Evolutionary conservation across 116 monocot species (phyloP), one percentile per base, ranked within the genome.

Genomic region (Phalaenopsis hybrid): DNA sequence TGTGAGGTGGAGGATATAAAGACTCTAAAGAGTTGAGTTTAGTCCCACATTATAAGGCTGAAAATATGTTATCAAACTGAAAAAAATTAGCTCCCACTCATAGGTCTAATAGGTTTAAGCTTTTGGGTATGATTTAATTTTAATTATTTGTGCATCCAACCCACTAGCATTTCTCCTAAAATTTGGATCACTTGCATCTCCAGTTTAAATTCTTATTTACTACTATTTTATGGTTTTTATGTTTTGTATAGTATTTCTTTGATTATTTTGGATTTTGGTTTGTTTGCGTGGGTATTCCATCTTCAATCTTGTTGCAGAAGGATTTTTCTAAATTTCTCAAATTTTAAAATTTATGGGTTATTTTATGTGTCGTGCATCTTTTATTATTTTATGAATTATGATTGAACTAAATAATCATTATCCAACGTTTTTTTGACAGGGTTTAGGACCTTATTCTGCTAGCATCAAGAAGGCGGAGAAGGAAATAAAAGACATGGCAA

Each of bases 401-500:
- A 65, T 9, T 37, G 34, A 13, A 25, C 6, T 12, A 10, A 4
- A 61, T 61, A 21, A 20, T 21, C 61, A 70, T 70, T 70, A 37
- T 16, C 17, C 17, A 21, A 52, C 75, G 12, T 78, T 78, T 28
- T 28, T 9, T 37, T 81, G 81, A 44, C 79, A 96, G 94, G 96
- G 96, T n/a, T 43, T 94, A 70, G 94, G 94, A n/a, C 96, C 96
- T 20, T 96, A 94, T 50, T 92, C 96, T 8, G 74, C 78, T 12
- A 92, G 90, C 79, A 96, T 94, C 9, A 94, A 94, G 90, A 90
- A 89, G 55, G 87, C 70, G 2, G 92, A 96, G 88, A 96, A 96
- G 86, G 96, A 96, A 82, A 91, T 94, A 13, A 96, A 96, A 81
- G 92, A 96, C 12, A 88, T 91, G 87, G 91, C 92, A 0, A 96